These are phyloP conservation scores for Didymellaceae sp. DNA, from an alignment of 2,329 filamentous ascomycete species.

Conservation along the genomic window DNA sequence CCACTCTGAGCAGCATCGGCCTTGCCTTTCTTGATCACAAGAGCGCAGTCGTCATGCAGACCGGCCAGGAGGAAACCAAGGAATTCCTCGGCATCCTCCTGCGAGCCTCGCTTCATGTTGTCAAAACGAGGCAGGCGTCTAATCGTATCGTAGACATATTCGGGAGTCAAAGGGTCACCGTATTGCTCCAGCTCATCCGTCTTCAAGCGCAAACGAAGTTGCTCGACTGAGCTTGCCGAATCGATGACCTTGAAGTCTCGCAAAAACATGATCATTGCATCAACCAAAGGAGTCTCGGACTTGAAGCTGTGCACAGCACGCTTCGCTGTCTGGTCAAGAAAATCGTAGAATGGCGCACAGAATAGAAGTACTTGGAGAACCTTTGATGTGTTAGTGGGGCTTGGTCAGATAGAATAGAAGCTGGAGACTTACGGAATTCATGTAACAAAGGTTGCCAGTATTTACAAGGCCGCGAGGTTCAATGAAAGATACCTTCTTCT, in stretches of 20 bases:
- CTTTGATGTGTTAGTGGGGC: conserved; percentile 59
- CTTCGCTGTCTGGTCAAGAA: conserved; percentile 84
- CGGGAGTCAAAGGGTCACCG: conserved; percentile 88
- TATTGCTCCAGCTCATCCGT: conserved; percentile 85
- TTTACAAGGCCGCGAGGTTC: conserved; percentile 94
- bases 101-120: conserved; percentile 93
- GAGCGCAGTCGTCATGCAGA: conserved; percentile 88
- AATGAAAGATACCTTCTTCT: conserved; percentile 76
- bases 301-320: conserved; percentile 90
- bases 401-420: background rate
- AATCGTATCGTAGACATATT: conserved; percentile 95
- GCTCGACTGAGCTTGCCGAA: conserved; percentile 75
- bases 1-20: conserved; percentile 35
- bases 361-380: conserved; percentile 95
- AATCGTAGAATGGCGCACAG: conserved; percentile 92
- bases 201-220: conserved; percentile 76
- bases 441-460: conserved; percentile 99
- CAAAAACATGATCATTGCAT: conserved; percentile 98
- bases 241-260: conserved; percentile 87
- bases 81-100: conserved; percentile 98
- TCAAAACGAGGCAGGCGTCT: conserved; percentile 85
- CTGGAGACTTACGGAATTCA: conserved; percentile 84
- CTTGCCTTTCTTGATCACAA: conserved; percentile 68
- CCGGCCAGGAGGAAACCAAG: conserved; percentile 90
- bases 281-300: conserved; percentile 89